A percentile compares a stretch with the other conserved stretches of the same genome.
Evolutionary conservation across 2,329 filamentous ascomycete genomes (phyloP).

Genomic region (Paraconiothyrium sp.): DNA sequence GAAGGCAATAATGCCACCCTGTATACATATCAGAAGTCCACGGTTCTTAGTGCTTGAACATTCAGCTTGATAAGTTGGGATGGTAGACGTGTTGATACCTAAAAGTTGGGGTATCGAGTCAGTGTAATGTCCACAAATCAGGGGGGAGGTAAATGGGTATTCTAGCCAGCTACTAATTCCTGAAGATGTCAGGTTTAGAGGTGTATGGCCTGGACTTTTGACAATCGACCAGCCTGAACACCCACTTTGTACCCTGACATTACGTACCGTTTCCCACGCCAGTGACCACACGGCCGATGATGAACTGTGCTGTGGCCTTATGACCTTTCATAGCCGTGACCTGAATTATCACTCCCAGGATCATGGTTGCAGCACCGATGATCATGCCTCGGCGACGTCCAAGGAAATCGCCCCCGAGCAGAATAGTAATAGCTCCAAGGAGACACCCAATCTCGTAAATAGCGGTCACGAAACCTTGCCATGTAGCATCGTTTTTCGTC

Average conservation of each 20-base stretch:
- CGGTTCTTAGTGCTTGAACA: conserved; percentile 65
- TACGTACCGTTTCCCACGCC: conserved; percentile 61
- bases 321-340: conserved; percentile 44
- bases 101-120: too few species aligned
- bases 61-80: conserved; percentile 64
- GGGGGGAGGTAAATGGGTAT: too few species aligned
- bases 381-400: conserved; percentile 57
- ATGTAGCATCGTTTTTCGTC: conserved; percentile 53
- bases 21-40: conserved; percentile 69
- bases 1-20: conserved; percentile 62
- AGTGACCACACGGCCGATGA: conserved; percentile 62
- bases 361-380: conserved; percentile 54
- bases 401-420: conserved; percentile 52
- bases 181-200: too few species aligned
- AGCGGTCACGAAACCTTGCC: conserved; percentile 61
- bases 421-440: conserved; percentile 51
- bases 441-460: conserved; percentile 64
- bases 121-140: too few species aligned
- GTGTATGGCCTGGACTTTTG: too few species aligned
- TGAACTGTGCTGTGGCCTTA: conserved; percentile 59
- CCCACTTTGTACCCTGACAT: too few species aligned
- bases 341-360: conserved; percentile 55
- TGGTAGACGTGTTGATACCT: conserved; percentile 59
- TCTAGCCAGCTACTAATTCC: too few species aligned
- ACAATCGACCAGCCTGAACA: too few species aligned